Evolutionary conservation across 23 red algal genomes (phyloP).

Genomic region (Gracilaria gracilis): DNA sequence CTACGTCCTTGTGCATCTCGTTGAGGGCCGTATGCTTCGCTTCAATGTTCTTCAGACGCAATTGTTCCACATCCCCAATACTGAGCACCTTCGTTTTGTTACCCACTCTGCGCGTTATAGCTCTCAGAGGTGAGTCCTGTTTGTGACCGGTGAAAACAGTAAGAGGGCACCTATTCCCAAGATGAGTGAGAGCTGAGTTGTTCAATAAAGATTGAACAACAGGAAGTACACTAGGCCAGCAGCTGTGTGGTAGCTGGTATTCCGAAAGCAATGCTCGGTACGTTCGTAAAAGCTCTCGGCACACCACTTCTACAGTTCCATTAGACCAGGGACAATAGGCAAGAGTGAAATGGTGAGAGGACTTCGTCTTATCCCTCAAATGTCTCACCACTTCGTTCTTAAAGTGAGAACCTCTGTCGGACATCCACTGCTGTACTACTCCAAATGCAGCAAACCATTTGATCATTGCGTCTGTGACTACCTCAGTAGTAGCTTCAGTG

Average conservation of each 20-base stretch:
- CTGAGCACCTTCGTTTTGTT: too few species aligned
- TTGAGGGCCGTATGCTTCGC: too few species aligned
- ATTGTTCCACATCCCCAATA: too few species aligned
- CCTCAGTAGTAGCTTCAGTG: neutral
- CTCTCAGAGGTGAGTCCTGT: slow-evolving; percentile 16
- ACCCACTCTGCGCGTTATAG: neutral
- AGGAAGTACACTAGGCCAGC: slow-evolving; percentile 15
- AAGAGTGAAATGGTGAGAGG: neutral
- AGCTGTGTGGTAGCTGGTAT: slow-evolving; percentile 21
- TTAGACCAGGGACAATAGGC: neutral
- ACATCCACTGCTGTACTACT: slow-evolving; percentile 17
- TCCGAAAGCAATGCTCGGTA: slow-evolving; percentile 20
- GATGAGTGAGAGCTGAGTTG: neutral
- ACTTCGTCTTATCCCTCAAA: neutral
- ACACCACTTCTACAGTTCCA: too few species aligned
- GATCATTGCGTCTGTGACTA: neutral
- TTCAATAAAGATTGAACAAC: slow-evolving; percentile 21
- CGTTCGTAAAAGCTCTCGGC: too few species aligned
- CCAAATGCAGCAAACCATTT: slow-evolving; percentile 15
- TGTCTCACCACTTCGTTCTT: slow-evolving; percentile 10
- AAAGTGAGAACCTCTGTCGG: slow-evolving; percentile 42
- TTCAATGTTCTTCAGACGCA: too few species aligned
- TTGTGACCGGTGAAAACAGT: slow-evolving; percentile 34
- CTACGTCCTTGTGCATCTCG: too few species aligned
- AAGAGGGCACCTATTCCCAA: slow-evolving; percentile 23